Evolutionary conservation across 306 rosid species (phyloP).

Genomic region (Prunus salicina): DNA sequence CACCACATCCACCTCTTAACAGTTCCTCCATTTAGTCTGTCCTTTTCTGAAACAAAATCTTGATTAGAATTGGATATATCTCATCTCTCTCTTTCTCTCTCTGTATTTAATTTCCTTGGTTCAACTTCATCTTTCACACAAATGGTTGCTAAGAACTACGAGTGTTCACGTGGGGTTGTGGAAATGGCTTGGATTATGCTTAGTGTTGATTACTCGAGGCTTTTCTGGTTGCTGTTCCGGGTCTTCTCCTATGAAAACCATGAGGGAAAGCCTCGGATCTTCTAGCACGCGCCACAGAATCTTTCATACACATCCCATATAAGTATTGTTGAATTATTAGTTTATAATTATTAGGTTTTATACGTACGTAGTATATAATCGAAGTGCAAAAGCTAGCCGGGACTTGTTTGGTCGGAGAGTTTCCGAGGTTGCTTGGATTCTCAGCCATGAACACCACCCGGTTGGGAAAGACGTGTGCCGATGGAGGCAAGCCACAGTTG

Average conservation of each 20-base stretch:
- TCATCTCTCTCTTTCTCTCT: conserved; percentile 1
- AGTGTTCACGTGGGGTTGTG: conserved; percentile 43
- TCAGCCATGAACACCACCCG: conserved; percentile 31
- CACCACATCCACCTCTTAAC: conserved; percentile 1
- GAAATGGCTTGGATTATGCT: conserved; percentile 57
- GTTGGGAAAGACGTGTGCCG: conserved; percentile 26
- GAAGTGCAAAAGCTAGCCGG: neutral
- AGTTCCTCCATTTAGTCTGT: conserved; percentile 12
- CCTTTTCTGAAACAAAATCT: neutral
- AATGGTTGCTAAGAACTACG: conserved; percentile 46
- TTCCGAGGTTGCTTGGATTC: conserved; percentile 2
- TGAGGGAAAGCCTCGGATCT: conserved; percentile 84
- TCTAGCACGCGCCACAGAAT: conserved; percentile 37
- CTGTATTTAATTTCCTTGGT: neutral
- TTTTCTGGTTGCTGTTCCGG: conserved; percentile 57
- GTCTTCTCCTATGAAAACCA: conserved; percentile 67
- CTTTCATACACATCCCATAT: neutral
- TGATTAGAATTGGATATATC: conserved; percentile 2
- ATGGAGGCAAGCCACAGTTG: conserved; percentile 36
- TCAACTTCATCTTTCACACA: neutral
- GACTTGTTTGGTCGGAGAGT: neutral
- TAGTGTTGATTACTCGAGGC: conserved; percentile 62
- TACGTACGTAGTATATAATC: neutral
- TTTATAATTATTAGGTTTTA: neutral
- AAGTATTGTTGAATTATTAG: neutral